These are phyloP conservation scores for Capillidium heterosporum DNA, from an alignment of 371 early-diverging fungal genomes.

Conservation along the genomic window DNA sequence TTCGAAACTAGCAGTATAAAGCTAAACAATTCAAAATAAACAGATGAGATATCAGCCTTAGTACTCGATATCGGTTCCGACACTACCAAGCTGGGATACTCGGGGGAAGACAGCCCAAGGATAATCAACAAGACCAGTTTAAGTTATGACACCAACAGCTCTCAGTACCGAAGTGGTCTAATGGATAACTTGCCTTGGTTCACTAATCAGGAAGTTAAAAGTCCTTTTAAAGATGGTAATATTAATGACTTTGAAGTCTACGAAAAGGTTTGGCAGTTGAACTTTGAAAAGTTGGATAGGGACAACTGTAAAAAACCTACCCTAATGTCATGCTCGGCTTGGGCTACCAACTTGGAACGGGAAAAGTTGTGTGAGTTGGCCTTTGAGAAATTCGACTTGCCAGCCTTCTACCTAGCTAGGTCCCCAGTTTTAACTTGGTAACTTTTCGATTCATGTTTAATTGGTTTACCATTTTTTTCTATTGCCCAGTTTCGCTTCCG, in stretches of 20 bases:
- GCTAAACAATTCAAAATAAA: not conserved
- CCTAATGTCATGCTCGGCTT: conserved; percentile 76
- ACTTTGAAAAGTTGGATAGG: no score
- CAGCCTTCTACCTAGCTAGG: conserved; percentile 84
- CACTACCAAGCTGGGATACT: conserved; percentile 80
- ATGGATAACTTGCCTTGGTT: not conserved
- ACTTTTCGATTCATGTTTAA: not conserved
- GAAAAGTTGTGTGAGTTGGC: conserved; percentile 80
- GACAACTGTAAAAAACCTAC: conserved; percentile 70
- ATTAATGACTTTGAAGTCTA: conserved; percentile 14
- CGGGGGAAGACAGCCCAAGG: conserved; percentile 86
- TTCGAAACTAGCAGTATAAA: not conserved
- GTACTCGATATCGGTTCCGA: conserved; percentile 83
- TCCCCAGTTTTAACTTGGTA: conserved; percentile 84
- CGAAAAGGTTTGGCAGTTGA: not conserved
- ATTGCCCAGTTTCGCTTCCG: conserved; percentile 61
- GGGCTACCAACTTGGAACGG: conserved; percentile 60
- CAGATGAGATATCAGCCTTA: conserved; percentile 86
- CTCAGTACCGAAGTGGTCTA: conserved; percentile 9
- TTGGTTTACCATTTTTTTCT: not conserved
- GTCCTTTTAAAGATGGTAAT: conserved; percentile 9
- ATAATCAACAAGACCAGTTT: conserved; percentile 58
- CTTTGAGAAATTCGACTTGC: conserved; percentile 78
- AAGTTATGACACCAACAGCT: conserved; percentile 12
- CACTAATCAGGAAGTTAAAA: conserved; percentile 12